Evolutionary conservation across 768 basidiomycete species (phyloP), one percentile per base, ranked within the genome.

Genomic region (Psilocybe cyanescens): DNA sequence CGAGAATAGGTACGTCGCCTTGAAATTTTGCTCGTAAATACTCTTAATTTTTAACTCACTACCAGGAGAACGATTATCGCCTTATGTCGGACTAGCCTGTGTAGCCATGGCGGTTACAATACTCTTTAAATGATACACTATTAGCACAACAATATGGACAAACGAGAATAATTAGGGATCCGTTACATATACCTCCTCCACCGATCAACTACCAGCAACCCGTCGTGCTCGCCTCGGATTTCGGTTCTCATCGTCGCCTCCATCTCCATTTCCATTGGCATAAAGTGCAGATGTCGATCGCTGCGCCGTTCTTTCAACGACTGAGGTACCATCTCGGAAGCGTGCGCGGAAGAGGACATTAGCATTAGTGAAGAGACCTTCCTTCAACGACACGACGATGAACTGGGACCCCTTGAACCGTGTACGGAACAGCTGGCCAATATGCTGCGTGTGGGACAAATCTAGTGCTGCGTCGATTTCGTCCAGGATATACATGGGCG

Each of bases 401-500:
- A 98, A 99, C 73, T 99, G 97, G 14, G 91, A 92, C 45, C 97
- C 97, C 77, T 95, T 96, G 85, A 99, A 99, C 16, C 97, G 87
- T 51, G 91, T 97, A 45, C 91, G 86, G 86, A 99, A 99, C n/a
- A 99, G 86, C 66, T 95, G 94, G 31, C 97, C 97, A 61, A 99
- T 98, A 74, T 99, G 94, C 69, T 99, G 95, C 1, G 94, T 97
- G 67, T 97, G 95, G 30, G 94, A 96, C 11, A 99, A 79, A 76
- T 99, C 97, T 29, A 99, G 84, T 7, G 97, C 97, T 0, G 97
- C 96, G 74, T 99, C 97, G 64, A 99, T 97, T 76, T 99, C 97
- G 76, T 99, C 97, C 8, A 99, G 85, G 71, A 99, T 99, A 75
- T 99, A 99, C 94, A 99, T 95, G 2, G 95, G 97, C 14, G 97